A percentile compares a stretch with the other conserved stretches of the same genome.
Conservation (phyloP, 1,284 basidiomycete genomes). For the Cutaneotrichosporon cutaneum region DNA sequence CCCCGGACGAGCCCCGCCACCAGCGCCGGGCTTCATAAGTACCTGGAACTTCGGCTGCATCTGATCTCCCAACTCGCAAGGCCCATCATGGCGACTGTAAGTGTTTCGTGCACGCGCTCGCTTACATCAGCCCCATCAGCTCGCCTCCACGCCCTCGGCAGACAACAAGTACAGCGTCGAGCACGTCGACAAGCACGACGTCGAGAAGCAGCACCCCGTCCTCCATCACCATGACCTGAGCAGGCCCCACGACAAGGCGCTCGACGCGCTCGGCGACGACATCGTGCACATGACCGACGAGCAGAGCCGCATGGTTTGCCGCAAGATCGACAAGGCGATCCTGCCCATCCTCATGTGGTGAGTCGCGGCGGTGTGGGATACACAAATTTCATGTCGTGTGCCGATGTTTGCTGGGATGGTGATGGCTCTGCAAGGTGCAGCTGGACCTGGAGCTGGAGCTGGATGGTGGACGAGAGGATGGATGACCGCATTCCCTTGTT, state of each 20-base stretch:
- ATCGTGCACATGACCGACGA: slow-evolving; percentile 32
- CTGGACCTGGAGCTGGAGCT: too few species aligned
- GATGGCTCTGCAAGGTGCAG: too few species aligned
- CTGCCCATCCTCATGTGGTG: slow-evolving; percentile 39
- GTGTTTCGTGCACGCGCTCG: not conserved
- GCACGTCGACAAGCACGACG: slow-evolving; percentile 13
- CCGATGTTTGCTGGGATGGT: not conserved
- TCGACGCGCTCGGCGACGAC: slow-evolving; percentile 32
- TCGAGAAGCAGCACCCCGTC: slow-evolving; percentile 5
- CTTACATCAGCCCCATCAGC: slow-evolving; percentile 2
- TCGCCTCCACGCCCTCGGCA: not conserved
- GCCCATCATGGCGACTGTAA: not conserved
- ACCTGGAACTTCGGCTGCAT: not conserved
- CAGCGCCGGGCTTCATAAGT: not conserved
- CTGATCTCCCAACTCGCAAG: not conserved
- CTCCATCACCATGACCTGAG: not conserved
- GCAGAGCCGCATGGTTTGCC: slow-evolving; percentile 21
- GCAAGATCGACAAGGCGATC: slow-evolving; percentile 41
- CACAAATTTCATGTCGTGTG: not conserved
- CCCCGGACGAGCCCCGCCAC: not conserved
- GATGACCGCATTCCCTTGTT: too few species aligned
- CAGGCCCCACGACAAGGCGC: slow-evolving; percentile 27
- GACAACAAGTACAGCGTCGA: slow-evolving; percentile 7
- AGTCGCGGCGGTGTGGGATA: not conserved
- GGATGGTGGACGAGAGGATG: too few species aligned